Evolutionary conservation across 1,139 yeast genomes (phyloP).

Genomic region (Lodderomyces parapsilosis): DNA sequence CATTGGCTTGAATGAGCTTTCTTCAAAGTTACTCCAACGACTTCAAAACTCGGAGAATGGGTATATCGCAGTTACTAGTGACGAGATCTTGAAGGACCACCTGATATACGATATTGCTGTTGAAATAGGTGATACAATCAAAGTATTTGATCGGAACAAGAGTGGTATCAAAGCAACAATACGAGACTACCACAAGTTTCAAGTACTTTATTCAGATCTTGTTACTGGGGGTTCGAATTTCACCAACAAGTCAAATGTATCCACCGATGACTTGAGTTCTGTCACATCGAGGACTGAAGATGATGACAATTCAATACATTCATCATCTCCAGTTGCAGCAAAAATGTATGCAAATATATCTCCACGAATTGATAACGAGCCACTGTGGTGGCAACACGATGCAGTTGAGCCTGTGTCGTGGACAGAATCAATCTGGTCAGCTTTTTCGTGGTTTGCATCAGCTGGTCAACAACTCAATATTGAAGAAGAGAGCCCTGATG

Average conservation of each 20-base stretch:
- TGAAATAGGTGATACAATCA: slow-evolving; percentile 17
- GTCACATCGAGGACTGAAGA: slow-evolving; percentile 17
- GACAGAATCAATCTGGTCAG: slow-evolving; percentile 67
- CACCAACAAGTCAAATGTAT: slow-evolving; percentile 13
- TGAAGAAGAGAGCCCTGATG: background rate
- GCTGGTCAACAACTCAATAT: slow-evolving; percentile 54
- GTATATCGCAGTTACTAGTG: slow-evolving; percentile 69
- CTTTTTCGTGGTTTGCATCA: slow-evolving; percentile 81
- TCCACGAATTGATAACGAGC: slow-evolving; percentile 20
- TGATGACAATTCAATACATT: background rate
- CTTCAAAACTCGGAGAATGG: slow-evolving; percentile 22
- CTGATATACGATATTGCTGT: slow-evolving; percentile 55
- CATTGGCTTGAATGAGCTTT: slow-evolving; percentile 61
- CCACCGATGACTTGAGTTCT: slow-evolving; percentile 24
- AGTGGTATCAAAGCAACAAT: slow-evolving; percentile 27
- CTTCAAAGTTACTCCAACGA: slow-evolving; percentile 14
- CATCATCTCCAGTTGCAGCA: background rate
- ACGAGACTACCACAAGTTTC: slow-evolving; percentile 40
- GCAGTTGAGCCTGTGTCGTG: slow-evolving; percentile 58
- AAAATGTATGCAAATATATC: slow-evolving; percentile 4
- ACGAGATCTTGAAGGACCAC: slow-evolving; percentile 59
- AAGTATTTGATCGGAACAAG: slow-evolving; percentile 9
- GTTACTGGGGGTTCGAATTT: slow-evolving; percentile 6
- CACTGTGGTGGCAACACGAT: slow-evolving; percentile 44
- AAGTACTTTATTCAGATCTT: slow-evolving; percentile 28